Base-by-base conservation (phyloP, 257 asterid species). In the Gardenia jasminoides region DNA sequence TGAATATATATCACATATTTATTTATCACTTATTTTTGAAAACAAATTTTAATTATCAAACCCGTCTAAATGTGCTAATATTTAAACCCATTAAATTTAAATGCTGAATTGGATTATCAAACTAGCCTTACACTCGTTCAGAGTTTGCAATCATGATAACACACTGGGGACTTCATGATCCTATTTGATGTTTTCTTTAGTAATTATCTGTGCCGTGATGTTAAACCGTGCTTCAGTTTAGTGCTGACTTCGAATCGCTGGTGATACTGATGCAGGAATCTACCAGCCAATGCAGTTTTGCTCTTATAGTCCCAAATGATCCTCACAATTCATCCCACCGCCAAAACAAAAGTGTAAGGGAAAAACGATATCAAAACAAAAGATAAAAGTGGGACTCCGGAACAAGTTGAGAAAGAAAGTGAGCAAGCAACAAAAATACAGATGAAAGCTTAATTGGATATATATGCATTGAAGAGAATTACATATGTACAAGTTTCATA, bases 391-490 rank as follows among this genome's bases (percentile, higher is more conserved):
- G 28, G 81, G 59, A 64, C n/a, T 41, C 43, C n/a, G 17, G 5
- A 24, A 24, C 9, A 33, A 50, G 39, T 12, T 28, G 41, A 28
- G 41, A 64, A 64, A 64, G 39, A 28, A 64, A 62, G 33, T 30
- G 12, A 39, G 41, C 28, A 64, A 64, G 20, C 12, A 64, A 62
- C 17, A 65, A 11, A 39, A 16, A 65, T 22, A n/a, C 59, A 5
- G 36, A 54, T 22, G 58, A 43, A 67, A 6, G 61, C 54, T 22
- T 67, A 39, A 22, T 61, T 41, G 17, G 76, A 74, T 80, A 46
- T 70, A 58, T 80, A 59, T 81, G 74, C 74, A 58, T 39, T 12
- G 54, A 30, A 76, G 70, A 30, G 50, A 70, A 30, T 36, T 16
- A 10, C 46, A 68, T 26, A 59, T 78, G 26, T 76, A 70, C 78